Conservation (phyloP, 1,284 basidiomycete species). For the Wolfiporia cocos region DNA sequence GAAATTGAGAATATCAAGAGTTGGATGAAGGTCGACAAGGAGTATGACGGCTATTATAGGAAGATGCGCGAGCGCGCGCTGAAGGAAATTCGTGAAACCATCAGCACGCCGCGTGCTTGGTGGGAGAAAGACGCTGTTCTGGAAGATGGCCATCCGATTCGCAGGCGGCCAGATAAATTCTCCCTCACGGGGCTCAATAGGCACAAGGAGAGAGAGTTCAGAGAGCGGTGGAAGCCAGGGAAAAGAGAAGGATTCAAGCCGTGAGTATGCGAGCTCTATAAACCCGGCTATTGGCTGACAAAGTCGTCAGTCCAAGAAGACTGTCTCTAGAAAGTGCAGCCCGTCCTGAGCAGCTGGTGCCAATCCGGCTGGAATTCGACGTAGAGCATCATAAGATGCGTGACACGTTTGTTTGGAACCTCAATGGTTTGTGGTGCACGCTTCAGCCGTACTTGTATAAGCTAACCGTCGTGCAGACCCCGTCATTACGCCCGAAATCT, state of each 20-base stretch:
- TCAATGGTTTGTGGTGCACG: constrained; percentile 58
- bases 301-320: constrained; percentile 61
- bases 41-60: constrained; percentile 38
- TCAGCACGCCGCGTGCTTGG: constrained; percentile 33
- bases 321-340: constrained; percentile 53
- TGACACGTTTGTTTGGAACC: constrained; percentile 97
- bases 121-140: constrained; percentile 43
- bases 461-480: constrained; percentile 53
- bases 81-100: constrained; percentile 32
- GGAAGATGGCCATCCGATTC: constrained; percentile 14
- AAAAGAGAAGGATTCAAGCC: constrained; percentile 67
- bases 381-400: constrained; percentile 88
- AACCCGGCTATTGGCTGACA: too few relatives aligned
- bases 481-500: constrained; percentile 82
- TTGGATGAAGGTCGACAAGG: constrained; percentile 48
- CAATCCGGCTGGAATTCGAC: constrained; percentile 93
- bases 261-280: constrained; percentile 37
- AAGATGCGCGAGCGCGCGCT: constrained; percentile 40
- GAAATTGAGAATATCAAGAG: constrained; percentile 41
- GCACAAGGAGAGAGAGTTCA: constrained; percentile 32
- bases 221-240: constrained; percentile 44
- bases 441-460: background rate
- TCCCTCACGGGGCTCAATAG: constrained; percentile 22
- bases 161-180: constrained; percentile 42
- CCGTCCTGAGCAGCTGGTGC: constrained; percentile 77